These are phyloP conservation scores for Chalciporus pseudorubinellus DNA, from an alignment of 768 basidiomycete genomes.

Conservation along the genomic window DNA sequence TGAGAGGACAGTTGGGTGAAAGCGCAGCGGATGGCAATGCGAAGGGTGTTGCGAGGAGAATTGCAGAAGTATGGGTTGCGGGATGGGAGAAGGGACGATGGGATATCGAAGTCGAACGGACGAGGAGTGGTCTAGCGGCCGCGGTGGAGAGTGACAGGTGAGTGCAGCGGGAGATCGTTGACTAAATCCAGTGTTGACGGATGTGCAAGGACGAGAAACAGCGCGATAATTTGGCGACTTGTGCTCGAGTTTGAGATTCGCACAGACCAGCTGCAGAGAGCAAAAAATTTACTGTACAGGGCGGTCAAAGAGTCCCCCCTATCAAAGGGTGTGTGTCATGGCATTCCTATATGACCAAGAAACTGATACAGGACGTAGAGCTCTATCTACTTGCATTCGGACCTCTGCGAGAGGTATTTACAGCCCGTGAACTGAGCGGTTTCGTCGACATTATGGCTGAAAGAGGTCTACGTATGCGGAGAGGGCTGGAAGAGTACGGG, in stretches of 20 bases:
- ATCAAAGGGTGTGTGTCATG: constrained; percentile 53
- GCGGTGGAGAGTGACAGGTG: constrained; percentile 71
- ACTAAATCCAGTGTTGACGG: constrained; percentile 4
- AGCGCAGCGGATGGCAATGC: constrained; percentile 30
- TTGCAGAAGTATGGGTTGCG: constrained; percentile 73
- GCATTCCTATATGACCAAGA: background rate
- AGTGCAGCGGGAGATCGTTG: constrained; percentile 14
- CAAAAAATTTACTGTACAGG: constrained; percentile 71
- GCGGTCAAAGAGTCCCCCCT: constrained; percentile 75
- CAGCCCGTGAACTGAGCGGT: constrained; percentile 51
- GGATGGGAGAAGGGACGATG: constrained; percentile 78
- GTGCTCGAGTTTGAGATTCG: constrained; percentile 77
- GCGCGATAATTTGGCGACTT: constrained; percentile 69
- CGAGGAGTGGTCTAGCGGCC: constrained; percentile 55
- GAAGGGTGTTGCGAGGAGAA: constrained; percentile 54
- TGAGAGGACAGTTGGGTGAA: constrained; percentile 56
- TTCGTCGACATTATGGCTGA: constrained; percentile 78
- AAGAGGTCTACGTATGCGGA: constrained; percentile 61
- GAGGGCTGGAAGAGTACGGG: constrained; percentile 51
- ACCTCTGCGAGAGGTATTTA: constrained; percentile 62
- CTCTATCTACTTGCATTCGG: constrained; percentile 79
- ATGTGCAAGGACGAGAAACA: constrained; percentile 50
- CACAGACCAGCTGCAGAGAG: constrained; percentile 51
- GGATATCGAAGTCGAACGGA: constrained; percentile 68
- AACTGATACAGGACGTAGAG: constrained; percentile 40